Conservation (phyloP, 2,329 filamentous ascomycete genomes). For the Nothophaeocryptopus gaeumannii region DNA sequence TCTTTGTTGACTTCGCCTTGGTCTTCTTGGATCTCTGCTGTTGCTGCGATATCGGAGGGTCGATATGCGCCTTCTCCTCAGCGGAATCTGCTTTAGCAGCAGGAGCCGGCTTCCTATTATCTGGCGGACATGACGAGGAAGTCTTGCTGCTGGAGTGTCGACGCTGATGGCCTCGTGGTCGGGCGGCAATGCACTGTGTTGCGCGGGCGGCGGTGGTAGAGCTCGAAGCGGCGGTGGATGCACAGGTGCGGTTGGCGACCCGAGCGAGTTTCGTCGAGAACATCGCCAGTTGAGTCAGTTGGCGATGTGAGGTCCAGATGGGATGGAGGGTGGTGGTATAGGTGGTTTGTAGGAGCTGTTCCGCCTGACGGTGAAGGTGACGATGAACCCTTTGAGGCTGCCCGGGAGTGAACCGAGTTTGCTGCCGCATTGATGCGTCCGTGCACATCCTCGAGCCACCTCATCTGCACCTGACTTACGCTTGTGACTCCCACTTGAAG, state of each 20-base stretch:
- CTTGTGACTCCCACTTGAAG: too few relatives aligned
- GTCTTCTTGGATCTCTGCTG: conserved; percentile 19
- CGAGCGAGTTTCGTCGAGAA: conserved; percentile 34
- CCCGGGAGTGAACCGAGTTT: too few relatives aligned
- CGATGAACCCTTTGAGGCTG: background rate
- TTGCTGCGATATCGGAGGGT: conserved; percentile 19
- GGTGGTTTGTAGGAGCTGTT: background rate
- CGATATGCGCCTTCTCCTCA: conserved; percentile 13
- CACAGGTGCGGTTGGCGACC: conserved; percentile 31
- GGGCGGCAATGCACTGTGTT: conserved; percentile 34
- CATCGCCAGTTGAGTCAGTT: conserved; percentile 20
- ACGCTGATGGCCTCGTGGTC: conserved; percentile 45
- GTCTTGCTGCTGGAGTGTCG: conserved; percentile 52
- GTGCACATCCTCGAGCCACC: too few relatives aligned
- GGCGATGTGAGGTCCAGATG: background rate
- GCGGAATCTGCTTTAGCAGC: conserved; percentile 24
- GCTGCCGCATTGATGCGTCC: too few relatives aligned
- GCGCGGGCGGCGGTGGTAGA: conserved; percentile 30
- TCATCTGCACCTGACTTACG: too few relatives aligned
- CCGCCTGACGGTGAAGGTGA: background rate
- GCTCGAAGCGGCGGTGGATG: conserved; percentile 19
- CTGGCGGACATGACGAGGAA: conserved; percentile 42
- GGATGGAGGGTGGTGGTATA: background rate
- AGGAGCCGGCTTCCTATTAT: conserved; percentile 32
- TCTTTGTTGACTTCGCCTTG: conserved; percentile 10